A percentile compares a stretch with the other conserved stretches of the same genome.
Evolutionary conservation across 2,329 filamentous ascomycete species (phyloP).

Genomic region (Chalara sp.): DNA sequence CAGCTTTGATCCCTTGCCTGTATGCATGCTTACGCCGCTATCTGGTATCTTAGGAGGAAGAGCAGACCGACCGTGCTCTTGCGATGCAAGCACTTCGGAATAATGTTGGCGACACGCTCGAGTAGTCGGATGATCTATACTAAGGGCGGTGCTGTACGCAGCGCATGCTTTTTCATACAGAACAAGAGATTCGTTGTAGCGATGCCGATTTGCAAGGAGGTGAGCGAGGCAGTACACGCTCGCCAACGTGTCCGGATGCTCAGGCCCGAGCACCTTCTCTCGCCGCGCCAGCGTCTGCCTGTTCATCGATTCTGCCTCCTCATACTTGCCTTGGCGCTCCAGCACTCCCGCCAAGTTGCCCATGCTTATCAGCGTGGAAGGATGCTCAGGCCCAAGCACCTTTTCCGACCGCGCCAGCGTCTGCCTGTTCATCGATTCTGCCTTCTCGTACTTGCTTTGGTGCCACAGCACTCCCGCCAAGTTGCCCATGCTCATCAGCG

Average conservation of each 20-base stretch:
- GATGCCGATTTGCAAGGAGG: neutral
- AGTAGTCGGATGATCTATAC: neutral
- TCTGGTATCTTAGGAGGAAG: neutral
- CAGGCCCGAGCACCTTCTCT: neutral
- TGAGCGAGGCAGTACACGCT: neutral
- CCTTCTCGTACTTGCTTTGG: neutral
- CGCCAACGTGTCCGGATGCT: neutral
- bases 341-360: neutral
- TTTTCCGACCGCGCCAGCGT: neutral
- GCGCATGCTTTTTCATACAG: neutral
- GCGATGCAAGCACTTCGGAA: neutral
- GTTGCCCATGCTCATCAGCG: too few species aligned
- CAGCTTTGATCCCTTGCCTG: neutral
- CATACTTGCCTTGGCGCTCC: neutral
- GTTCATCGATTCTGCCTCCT: neutral
- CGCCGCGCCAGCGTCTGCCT: neutral
- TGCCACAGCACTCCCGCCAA: neutral
- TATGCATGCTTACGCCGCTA: neutral
- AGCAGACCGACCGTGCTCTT: neutral
- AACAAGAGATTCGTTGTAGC: neutral
- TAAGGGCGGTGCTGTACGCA: neutral
- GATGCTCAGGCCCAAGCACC: neutral
- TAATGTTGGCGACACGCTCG: neutral
- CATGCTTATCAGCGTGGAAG: neutral
- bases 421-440: neutral